Evolutionary conservation across 2,329 filamentous ascomycete species (phyloP).

Genomic region (Coleophoma crateriformis): DNA sequence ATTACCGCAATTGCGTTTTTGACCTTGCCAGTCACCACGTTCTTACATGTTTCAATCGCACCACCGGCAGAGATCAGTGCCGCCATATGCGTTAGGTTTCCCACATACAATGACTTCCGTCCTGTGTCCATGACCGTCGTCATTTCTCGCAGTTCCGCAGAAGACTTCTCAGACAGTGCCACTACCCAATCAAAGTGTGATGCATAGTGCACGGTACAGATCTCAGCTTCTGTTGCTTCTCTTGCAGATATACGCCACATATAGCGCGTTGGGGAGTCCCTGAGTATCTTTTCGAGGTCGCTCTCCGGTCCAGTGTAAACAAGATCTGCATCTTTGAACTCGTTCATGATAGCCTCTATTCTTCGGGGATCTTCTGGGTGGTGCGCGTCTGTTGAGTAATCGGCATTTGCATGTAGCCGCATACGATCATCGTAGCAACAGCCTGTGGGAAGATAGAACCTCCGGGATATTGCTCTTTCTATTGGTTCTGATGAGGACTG

Average conservation of each 20-base stretch:
- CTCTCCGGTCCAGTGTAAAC: conserved; percentile 57
- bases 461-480: conserved; percentile 11
- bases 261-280: conserved; percentile 49
- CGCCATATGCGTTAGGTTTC: conserved; percentile 73
- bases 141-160: conserved; percentile 62
- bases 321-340: conserved; percentile 75
- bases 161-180: conserved; percentile 44
- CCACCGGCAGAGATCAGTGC: conserved; percentile 83
- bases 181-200: conserved; percentile 77
- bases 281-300: conserved; percentile 46
- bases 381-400: conserved; percentile 66
- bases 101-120: conserved; percentile 77
- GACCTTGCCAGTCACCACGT: conserved; percentile 75
- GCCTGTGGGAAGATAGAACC: conserved; percentile 53
- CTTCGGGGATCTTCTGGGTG: conserved; percentile 92
- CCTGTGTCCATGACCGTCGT: conserved; percentile 57
- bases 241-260: conserved; percentile 77
- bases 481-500: conserved; percentile 3
- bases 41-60: conserved; percentile 91
- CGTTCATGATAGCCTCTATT: conserved; percentile 89
- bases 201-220: conserved; percentile 72
- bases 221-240: conserved; percentile 72
- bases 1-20: conserved; percentile 97
- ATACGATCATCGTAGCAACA: conserved; percentile 91
- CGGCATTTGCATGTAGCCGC: conserved; percentile 88